A percentile compares a stretch with the other conserved stretches of the same genome.
phyloP scores from a whole-genome alignment of 2,329 filamentous ascomycete genomes.

The Xylariaceae sp. region DNA sequence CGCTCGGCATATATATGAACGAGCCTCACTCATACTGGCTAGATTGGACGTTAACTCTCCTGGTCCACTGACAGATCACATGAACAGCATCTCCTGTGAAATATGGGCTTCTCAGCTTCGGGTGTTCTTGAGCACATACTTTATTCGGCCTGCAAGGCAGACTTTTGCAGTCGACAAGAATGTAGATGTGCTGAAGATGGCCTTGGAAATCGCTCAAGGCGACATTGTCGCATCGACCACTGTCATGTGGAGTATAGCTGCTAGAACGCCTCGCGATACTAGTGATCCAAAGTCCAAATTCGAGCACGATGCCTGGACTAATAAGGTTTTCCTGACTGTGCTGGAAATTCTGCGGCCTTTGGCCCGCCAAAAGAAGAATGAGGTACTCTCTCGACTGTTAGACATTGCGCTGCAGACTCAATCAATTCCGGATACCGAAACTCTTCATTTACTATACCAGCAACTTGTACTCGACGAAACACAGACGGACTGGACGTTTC shows the following conservation, averaged over 20 bases:
- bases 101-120: slow-evolving; percentile 47
- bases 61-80: slow-evolving; percentile 15
- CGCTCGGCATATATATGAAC: slow-evolving; percentile 43
- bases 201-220: slow-evolving; percentile 38
- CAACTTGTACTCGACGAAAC: slow-evolving; percentile 28
- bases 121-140: slow-evolving; percentile 46
- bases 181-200: slow-evolving; percentile 39
- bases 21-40: slow-evolving; percentile 39
- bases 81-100: slow-evolving; percentile 28
- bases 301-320: slow-evolving; percentile 30
- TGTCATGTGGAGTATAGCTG: slow-evolving; percentile 39
- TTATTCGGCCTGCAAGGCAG: slow-evolving; percentile 50
- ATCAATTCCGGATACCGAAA: slow-evolving; percentile 33
- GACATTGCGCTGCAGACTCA: slow-evolving; percentile 34
- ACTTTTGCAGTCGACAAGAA: slow-evolving; percentile 43
- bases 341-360: slow-evolving; percentile 23
- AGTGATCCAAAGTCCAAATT: slow-evolving; percentile 30
- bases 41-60: slow-evolving; percentile 36
- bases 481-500: slow-evolving; percentile 37
- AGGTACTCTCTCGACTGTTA: slow-evolving; percentile 32
- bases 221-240: slow-evolving; percentile 39
- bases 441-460: slow-evolving; percentile 33
- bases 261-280: slow-evolving; percentile 28
- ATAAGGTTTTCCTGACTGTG: slow-evolving; percentile 27
- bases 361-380: slow-evolving; percentile 22